phyloP scores from a whole-genome alignment of 2,329 filamentous ascomycete genomes.

The Cladosporium sp. region DNA sequence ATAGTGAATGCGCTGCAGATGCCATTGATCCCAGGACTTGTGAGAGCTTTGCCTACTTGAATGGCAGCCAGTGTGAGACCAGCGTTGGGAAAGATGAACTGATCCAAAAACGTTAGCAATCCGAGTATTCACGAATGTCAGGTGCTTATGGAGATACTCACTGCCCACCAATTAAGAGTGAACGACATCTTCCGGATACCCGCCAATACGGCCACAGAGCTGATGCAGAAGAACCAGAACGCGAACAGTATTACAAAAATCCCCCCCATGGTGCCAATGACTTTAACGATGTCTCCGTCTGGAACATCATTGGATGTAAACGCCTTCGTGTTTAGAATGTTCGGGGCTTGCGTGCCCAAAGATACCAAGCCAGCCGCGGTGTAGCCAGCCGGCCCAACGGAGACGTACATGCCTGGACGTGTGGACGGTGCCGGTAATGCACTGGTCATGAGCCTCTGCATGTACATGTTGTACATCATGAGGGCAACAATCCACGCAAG shows the following conservation, averaged over 20 bases:
- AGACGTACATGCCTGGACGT: conserved; percentile 46
- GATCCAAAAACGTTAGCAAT: neutral
- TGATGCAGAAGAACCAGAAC: conserved; percentile 40
- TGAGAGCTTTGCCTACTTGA: conserved; percentile 45
- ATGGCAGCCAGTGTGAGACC: conserved; percentile 57
- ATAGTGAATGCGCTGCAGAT: conserved; percentile 52
- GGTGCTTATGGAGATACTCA: neutral
- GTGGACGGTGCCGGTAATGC: conserved; percentile 37
- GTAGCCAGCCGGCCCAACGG: conserved; percentile 39
- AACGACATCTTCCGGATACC: conserved; percentile 26
- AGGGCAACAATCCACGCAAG: conserved; percentile 42
- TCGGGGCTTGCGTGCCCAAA: conserved; percentile 13
- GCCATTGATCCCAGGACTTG: conserved; percentile 47
- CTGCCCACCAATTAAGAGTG: conserved; percentile 50
- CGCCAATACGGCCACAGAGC: conserved; percentile 15
- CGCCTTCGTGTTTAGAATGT: conserved; percentile 2
- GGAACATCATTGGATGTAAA: conserved; percentile 17
- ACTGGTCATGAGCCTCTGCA: conserved; percentile 35
- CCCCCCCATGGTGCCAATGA: conserved; percentile 23
- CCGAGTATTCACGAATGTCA: neutral
- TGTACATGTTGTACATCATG: conserved; percentile 39
- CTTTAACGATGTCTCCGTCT: conserved; percentile 16
- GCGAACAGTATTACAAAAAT: conserved; percentile 46
- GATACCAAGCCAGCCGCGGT: conserved; percentile 23
- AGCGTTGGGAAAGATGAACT: conserved; percentile 59